Conservation (phyloP, 2,329 filamentous ascomycete genomes). For the Alternaria burnsii region DNA sequence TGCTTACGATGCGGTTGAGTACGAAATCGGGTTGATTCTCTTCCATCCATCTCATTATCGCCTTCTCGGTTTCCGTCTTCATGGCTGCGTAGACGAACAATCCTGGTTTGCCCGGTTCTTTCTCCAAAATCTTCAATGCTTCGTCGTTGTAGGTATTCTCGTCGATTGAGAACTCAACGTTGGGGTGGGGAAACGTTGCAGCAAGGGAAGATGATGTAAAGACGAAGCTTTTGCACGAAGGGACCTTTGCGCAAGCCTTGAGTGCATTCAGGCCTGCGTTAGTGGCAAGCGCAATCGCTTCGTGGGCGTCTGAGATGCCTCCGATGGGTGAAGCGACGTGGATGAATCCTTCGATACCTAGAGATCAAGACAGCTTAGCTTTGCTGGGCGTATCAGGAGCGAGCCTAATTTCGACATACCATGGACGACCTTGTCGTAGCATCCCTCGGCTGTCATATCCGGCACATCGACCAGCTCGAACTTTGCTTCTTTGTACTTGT, state of each 20-base stretch:
- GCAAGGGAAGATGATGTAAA: conserved; percentile 56
- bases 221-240: conserved; percentile 55
- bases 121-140: conserved; percentile 38
- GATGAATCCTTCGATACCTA: conserved; percentile 51
- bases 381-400: not conserved
- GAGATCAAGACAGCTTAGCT: not conserved
- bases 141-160: conserved; percentile 51
- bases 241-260: conserved; percentile 52
- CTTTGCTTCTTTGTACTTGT: conserved; percentile 29
- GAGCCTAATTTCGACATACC: conserved; percentile 22
- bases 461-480: conserved; percentile 44
- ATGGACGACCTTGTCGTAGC: conserved; percentile 39
- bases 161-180: conserved; percentile 47
- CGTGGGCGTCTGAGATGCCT: conserved; percentile 46
- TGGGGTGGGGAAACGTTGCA: conserved; percentile 43
- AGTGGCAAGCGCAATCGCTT: conserved; percentile 54
- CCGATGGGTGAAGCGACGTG: conserved; percentile 57
- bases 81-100: conserved; percentile 55
- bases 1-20: conserved; percentile 51
- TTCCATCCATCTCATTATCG: conserved; percentile 57
- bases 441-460: conserved; percentile 37
- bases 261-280: conserved; percentile 52
- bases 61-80: conserved; percentile 59
- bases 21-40: conserved; percentile 56
- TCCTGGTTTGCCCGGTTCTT: conserved; percentile 29